phyloP scores from a whole-genome alignment of 176 grass and related monocot species.

The Musa schizocarpa region DNA sequence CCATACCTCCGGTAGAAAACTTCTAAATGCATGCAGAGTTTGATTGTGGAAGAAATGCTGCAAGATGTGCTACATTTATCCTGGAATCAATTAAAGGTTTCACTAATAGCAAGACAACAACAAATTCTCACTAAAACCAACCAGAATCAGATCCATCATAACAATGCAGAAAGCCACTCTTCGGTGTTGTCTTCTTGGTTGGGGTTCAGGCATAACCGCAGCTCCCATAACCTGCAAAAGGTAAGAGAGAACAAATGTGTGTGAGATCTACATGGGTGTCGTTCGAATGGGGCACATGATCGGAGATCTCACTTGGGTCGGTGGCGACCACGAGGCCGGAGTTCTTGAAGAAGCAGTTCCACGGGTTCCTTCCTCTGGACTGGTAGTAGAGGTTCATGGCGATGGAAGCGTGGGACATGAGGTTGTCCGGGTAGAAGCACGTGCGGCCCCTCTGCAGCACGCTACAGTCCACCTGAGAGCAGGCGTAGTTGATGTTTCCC shows the following conservation, averaged over 20 bases:
- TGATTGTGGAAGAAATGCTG: neutral
- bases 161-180: neutral
- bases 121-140: neutral
- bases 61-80: neutral
- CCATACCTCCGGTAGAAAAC: too few species aligned
- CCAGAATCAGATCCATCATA: neutral
- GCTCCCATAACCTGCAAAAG: conserved; percentile 38
- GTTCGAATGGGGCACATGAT: neutral
- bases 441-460: conserved; percentile 47
- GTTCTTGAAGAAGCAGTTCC: conserved; percentile 73
- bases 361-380: conserved; percentile 46
- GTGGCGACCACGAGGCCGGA: conserved; percentile 52
- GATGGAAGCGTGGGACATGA: conserved; percentile 57
- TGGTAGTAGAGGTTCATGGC: conserved; percentile 95
- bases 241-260: neutral
- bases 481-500: conserved; percentile 61
- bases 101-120: neutral
- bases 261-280: neutral
- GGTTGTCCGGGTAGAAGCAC: conserved; percentile 56
- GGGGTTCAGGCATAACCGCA: conserved; percentile 41
- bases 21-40: too few species aligned
- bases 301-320: conserved; percentile 44
- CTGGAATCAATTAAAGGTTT: neutral
- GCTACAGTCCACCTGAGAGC: conserved; percentile 57
- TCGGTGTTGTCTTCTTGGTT: neutral